Evolutionary conservation across 202 grass and related monocot genomes (phyloP).

Genomic region (Setaria viridis): DNA sequence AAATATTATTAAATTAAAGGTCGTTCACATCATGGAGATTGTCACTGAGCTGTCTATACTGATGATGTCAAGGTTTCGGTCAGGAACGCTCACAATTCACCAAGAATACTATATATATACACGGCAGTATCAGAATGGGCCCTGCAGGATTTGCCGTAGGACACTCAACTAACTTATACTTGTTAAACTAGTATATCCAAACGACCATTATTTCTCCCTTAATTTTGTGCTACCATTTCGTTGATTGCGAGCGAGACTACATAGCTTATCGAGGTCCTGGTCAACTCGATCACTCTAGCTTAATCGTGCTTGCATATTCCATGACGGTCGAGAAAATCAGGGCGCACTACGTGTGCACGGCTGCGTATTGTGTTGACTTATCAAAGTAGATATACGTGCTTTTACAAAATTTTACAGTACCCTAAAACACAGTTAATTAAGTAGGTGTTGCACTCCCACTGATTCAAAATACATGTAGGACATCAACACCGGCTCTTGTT

Average conservation of each 20-base stretch:
- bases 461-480: too few species aligned
- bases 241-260: constrained; percentile 3
- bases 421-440: too few species aligned
- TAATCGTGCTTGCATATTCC: not conserved
- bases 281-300: not conserved
- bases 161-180: not conserved
- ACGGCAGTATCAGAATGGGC: not conserved
- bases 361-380: too few species aligned
- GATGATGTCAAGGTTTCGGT: not conserved
- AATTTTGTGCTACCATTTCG: not conserved
- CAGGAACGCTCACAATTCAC: not conserved
- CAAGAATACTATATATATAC: constrained; percentile 1
- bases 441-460: too few species aligned
- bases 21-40: constrained; percentile 5
- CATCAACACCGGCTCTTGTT: too few species aligned
- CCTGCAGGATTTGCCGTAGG: not conserved
- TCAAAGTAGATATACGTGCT: too few species aligned
- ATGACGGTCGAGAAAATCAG: not conserved
- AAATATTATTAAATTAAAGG: not conserved
- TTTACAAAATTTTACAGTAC: too few species aligned
- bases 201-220: not conserved
- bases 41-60: not conserved
- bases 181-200: constrained; percentile 16
- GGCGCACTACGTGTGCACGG: too few species aligned
- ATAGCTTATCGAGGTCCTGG: not conserved